phyloP scores from a whole-genome alignment of 2,329 filamentous ascomycete species.

The Aspergillus tubingensis region DNA sequence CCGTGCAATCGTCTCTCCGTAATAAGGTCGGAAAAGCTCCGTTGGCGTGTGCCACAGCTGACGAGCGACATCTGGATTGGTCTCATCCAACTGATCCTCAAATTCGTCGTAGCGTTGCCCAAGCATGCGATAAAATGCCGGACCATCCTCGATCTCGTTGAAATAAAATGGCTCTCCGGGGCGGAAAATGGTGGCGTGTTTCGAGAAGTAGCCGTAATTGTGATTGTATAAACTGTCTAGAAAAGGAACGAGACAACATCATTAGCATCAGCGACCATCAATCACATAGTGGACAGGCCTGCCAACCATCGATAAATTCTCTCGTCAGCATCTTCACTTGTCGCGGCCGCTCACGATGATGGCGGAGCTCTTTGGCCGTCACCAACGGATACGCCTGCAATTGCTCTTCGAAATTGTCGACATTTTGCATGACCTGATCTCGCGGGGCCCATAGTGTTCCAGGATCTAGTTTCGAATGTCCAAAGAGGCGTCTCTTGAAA shows the following conservation, averaged over 20 bases:
- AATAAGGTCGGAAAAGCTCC: constrained; percentile 93
- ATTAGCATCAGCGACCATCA: neutral
- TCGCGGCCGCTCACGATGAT: constrained; percentile 72
- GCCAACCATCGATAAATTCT: constrained; percentile 89
- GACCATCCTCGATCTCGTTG: constrained; percentile 74
- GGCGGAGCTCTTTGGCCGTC: constrained; percentile 75
- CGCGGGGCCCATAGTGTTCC: no score
- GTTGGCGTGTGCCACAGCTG: constrained; percentile 99
- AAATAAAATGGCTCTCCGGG: constrained; percentile 92
- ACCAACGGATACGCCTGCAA: constrained; percentile 81
- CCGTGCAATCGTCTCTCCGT: constrained; percentile 94
- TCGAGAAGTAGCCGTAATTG: constrained; percentile 93
- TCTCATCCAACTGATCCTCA: constrained; percentile 80
- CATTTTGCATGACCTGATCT: no score
- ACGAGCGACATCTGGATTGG: constrained; percentile 70
- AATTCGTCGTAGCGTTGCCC: constrained; percentile 83
- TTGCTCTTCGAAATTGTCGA: constrained; percentile 69
- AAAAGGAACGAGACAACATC: constrained; percentile 2
- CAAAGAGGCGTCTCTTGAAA: no score
- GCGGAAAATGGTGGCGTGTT: constrained; percentile 93
- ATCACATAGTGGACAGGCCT: constrained; percentile 17
- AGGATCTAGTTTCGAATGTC: no score
- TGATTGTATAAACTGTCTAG: constrained; percentile 92
- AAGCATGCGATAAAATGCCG: constrained; percentile 76
- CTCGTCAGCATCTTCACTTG: constrained; percentile 95